Conservation (phyloP, 2,329 filamentous ascomycete species). For the Pseudogymnoascus sp. region DNA sequence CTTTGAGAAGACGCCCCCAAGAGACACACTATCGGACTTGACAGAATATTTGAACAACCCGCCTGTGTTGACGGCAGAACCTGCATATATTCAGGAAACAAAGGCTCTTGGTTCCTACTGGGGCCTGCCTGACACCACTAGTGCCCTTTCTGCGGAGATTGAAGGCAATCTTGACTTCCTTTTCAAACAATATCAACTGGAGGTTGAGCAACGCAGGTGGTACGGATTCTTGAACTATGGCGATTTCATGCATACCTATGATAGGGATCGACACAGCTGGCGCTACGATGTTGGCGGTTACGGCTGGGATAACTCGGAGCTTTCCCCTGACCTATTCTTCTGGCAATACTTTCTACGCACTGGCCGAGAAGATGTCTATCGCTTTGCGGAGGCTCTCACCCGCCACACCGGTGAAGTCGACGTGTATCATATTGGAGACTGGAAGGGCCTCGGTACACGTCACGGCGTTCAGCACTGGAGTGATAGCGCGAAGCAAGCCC, state of each 20-base stretch:
- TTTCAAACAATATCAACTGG: constrained; percentile 44
- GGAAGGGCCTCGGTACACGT: constrained; percentile 51
- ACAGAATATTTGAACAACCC: constrained; percentile 42
- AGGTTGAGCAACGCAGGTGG: constrained; percentile 51
- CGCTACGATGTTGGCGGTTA: constrained; percentile 56
- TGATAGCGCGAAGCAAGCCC: constrained; percentile 54
- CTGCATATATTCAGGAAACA: constrained; percentile 42
- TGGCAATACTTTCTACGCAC: constrained; percentile 56
- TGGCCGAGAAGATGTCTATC: constrained; percentile 47
- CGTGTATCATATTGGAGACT: constrained; percentile 50
- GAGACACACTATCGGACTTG: constrained; percentile 37
- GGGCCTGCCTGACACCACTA: constrained; percentile 32
- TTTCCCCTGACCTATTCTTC: constrained; percentile 54
- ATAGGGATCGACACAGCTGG: constrained; percentile 50
- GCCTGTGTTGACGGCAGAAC: constrained; percentile 41
- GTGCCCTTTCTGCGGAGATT: constrained; percentile 31
- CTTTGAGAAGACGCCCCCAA: constrained; percentile 44
- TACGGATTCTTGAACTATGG: constrained; percentile 57
- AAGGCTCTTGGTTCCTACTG: constrained; percentile 49
- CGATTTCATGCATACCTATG: constrained; percentile 56
- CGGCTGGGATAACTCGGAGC: constrained; percentile 57
- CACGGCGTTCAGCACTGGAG: constrained; percentile 55
- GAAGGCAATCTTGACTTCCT: constrained; percentile 49
- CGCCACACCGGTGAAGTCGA: constrained; percentile 55
- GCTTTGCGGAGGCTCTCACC: constrained; percentile 49